These are phyloP conservation scores for Mucor ambiguus DNA, from an alignment of 371 early-diverging fungal genomes.

Conservation along the genomic window DNA sequence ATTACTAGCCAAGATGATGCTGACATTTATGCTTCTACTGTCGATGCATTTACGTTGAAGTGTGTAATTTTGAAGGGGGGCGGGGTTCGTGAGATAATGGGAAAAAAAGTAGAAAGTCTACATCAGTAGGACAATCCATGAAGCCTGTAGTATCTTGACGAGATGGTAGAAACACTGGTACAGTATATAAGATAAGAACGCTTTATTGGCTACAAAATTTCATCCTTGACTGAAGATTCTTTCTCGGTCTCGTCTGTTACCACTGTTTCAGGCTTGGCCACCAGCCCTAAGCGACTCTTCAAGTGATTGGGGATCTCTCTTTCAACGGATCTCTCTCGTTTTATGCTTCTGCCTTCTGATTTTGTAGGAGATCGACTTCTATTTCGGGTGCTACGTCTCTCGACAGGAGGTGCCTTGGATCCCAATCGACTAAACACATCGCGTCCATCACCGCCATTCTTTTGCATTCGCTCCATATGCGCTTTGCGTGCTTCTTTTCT, in stretches of 20 bases:
- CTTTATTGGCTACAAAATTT: background rate
- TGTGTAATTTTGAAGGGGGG: too few relatives aligned
- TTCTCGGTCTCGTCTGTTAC: background rate
- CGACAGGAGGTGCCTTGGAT: background rate
- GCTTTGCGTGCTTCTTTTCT: conserved; percentile 12
- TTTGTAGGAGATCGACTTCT: conserved; percentile 11
- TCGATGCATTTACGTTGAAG: too few relatives aligned
- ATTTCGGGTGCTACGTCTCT: background rate
- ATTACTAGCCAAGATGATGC: too few relatives aligned
- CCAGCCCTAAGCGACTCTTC: conserved; percentile 14
- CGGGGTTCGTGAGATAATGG: too few relatives aligned
- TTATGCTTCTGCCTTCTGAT: background rate
- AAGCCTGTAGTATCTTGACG: too few relatives aligned
- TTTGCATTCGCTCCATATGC: conserved; percentile 11
- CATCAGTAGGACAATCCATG: too few relatives aligned
- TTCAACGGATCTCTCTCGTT: conserved; percentile 5
- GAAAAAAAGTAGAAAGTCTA: too few relatives aligned
- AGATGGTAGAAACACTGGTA: too few relatives aligned
- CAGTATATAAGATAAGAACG: too few relatives aligned
- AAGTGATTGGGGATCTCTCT: conserved; percentile 20
- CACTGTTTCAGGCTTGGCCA: background rate
- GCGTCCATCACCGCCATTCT: conserved; percentile 24
- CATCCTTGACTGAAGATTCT: background rate
- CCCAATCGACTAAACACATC: conserved; percentile 35
- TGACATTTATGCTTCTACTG: too few relatives aligned